Base-by-base conservation (phyloP, 2,329 filamentous ascomycete species). In the Aspergillus fumigatus region DNA sequence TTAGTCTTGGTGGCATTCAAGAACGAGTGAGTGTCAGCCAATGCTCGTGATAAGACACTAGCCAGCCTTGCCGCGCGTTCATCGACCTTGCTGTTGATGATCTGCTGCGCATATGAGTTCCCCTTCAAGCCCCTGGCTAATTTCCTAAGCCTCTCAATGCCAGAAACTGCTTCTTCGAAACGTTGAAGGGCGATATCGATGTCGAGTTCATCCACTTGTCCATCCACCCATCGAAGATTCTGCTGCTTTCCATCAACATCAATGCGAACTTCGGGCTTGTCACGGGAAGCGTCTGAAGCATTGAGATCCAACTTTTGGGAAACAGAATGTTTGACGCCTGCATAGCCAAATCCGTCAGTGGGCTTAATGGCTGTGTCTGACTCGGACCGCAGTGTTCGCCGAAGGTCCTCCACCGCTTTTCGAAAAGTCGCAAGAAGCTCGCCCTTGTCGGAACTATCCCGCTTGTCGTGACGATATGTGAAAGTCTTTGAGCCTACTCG, bases 181-280 rank as follows among this genome's bases (percentile, higher is more conserved):
- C 85, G 84, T 70, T 97, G 93, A 51, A 97, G 81, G 0, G 94
- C 93, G 67, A 99, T 92, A 66, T 96, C 88, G 65, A 97, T 97
- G 68, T 99, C 94, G 5, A 99, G 84, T 68, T 96, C 91, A 69
- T 99, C 94, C 73, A 99, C 89, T 75, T 97, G 91, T 52, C 87
- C 86, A 72, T 99, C 94, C 0, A 99, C 91, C 91, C 91, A 97
- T 53, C 93, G 89, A 49, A 99, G 82, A 70, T 94, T 97, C 70
- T 97, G 91, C 73, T 97, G 92, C 67, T 96, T 96, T 50, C 94
- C 94, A 67, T 97, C 94, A 14, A 96, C 90, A 66, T 99, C 94
- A 63, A 99, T 92, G 54, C 96, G 84, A 77, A 96, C 88, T 59
- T 80, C 84, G 19, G 78, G 77, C 41, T 79, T 78, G 71, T 95